Evolutionary conservation across 805 yeast genomes (phyloP), one percentile per base, ranked within the genome.

Genomic region (Metschnikowia continentalis): DNA sequence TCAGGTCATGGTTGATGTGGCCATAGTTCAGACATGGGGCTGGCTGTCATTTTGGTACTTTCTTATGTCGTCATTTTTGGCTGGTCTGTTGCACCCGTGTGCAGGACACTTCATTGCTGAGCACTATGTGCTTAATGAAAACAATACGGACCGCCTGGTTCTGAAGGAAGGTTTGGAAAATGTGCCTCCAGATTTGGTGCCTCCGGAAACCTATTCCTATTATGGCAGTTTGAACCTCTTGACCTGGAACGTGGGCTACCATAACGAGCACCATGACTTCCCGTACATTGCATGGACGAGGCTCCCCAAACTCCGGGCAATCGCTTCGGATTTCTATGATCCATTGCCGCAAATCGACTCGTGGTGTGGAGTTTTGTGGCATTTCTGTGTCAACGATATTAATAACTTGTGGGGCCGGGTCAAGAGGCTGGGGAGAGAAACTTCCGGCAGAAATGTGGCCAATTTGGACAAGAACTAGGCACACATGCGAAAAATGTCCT

Each of bases 101-200:
- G 96, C 97, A 1, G 97, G 97, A 19, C 97, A 90, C 70, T 90
- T 90, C 69, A 88, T 90, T 56, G 92, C 96, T n/a, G 97, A 90
- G 65, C 97, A 90, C 66, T 89, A 88, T 63, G 82, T 89, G 13
- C 75, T 89, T 66, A 72, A 72, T 57, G 74, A 71, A 32, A 73
- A 82, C 55, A 85, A 88, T 36, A 64, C 67, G 33, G 76, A 78
- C 14, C 65, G 66, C 44, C 50, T 44, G 32, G 26, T 14, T n/a
- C 40, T 19, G n/a, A 38, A 15, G 20, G 33, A 45, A 14, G 76
- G 70, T 33, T 49, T 42, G 33, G 45, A 42, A 8, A 71, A 66
- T 42, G 66, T 72, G 37, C 48, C 63, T 14, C 59, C 56, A 32
- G 70, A 65, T 5, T 55, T 69, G 26, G 57, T 70, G 23, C 91